A percentile compares a stretch with the other conserved stretches of the same genome.
Evolutionary conservation across 2,329 filamentous ascomycete species (phyloP).

Genomic region (Fusarium praegraminearum): DNA sequence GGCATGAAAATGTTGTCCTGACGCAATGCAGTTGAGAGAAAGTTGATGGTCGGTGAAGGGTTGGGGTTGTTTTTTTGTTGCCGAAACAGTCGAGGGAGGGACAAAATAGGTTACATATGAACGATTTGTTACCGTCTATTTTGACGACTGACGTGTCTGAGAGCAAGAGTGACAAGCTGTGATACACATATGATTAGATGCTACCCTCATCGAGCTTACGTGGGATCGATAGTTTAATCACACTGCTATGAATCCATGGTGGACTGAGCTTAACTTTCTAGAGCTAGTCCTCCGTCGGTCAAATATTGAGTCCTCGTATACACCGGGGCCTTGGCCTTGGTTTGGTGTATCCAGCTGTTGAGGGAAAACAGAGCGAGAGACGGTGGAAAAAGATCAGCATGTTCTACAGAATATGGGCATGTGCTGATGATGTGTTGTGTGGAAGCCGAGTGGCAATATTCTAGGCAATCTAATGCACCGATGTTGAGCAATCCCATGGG

Average conservation of each 20-base stretch:
- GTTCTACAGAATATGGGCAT: slow-evolving; percentile 12
- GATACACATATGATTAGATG: slow-evolving; percentile 18
- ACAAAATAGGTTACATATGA: slow-evolving; percentile 7
- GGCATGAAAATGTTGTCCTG: slow-evolving; percentile 24
- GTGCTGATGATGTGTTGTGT: slow-evolving; percentile 18
- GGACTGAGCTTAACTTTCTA: slow-evolving; percentile 16
- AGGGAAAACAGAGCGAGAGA: not conserved
- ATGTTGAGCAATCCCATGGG: slow-evolving; percentile 21
- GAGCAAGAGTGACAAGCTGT: slow-evolving; percentile 10
- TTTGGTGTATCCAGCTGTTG: slow-evolving; percentile 24
- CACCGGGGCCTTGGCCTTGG: slow-evolving; percentile 12
- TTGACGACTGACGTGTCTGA: slow-evolving; percentile 21
- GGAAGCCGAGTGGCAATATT: slow-evolving; percentile 25
- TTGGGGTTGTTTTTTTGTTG: slow-evolving; percentile 6
- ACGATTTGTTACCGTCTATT: not conserved
- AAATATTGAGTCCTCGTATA: not conserved
- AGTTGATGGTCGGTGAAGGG: slow-evolving; percentile 26
- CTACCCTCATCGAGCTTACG: slow-evolving; percentile 28
- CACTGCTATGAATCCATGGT: not conserved
- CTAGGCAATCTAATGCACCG: slow-evolving; percentile 1
- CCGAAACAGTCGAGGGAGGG: not conserved
- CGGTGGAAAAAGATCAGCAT: slow-evolving; percentile 19
- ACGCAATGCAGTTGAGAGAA: slow-evolving; percentile 28
- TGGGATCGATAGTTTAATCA: slow-evolving; percentile 16
- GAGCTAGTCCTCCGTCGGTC: slow-evolving; percentile 10